phyloP scores from a whole-genome alignment of 768 basidiomycete genomes.

The Pulveroboletus ravenelii region DNA sequence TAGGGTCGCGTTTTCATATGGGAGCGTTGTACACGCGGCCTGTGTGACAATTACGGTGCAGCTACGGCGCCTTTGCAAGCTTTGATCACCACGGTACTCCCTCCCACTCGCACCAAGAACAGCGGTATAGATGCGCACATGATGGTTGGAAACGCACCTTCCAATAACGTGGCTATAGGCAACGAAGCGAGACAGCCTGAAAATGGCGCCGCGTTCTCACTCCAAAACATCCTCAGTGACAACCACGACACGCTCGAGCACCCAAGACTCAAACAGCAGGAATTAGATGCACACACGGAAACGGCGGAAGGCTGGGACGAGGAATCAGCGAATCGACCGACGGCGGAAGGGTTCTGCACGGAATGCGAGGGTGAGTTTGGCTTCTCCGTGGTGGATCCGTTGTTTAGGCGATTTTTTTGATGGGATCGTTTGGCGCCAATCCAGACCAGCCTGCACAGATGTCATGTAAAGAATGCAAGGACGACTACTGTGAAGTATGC shows the following conservation, averaged over 20 bases:
- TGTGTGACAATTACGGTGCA: conserved; percentile 17
- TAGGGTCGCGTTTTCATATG: background rate
- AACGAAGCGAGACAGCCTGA: conserved; percentile 3
- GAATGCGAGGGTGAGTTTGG: conserved; percentile 74
- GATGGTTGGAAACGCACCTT: conserved; percentile 21
- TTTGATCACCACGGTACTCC: conserved; percentile 10
- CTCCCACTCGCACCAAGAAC: background rate
- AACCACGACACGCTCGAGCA: conserved; percentile 62
- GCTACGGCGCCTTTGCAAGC: conserved; percentile 3
- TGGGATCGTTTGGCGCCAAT: background rate
- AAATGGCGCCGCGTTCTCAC: conserved; percentile 41
- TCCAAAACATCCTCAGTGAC: conserved; percentile 65
- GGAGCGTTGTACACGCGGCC: conserved; percentile 21
- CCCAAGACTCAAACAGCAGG: conserved; percentile 33
- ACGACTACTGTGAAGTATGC: conserved; percentile 81
- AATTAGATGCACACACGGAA: conserved; percentile 31
- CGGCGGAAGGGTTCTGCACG: conserved; percentile 65
- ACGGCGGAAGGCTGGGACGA: conserved; percentile 63
- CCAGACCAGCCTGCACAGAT: conserved; percentile 81
- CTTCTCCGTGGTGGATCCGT: background rate
- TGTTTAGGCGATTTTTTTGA: background rate
- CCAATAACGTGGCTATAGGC: conserved; percentile 12
- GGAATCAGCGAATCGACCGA: conserved; percentile 43
- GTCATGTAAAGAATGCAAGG: conserved; percentile 64
- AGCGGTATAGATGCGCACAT: conserved; percentile 10